Evolutionary conservation across 1,139 yeast species (phyloP), one percentile per base, ranked within the genome.

Genomic region (Eremothecium cymbalariae): DNA sequence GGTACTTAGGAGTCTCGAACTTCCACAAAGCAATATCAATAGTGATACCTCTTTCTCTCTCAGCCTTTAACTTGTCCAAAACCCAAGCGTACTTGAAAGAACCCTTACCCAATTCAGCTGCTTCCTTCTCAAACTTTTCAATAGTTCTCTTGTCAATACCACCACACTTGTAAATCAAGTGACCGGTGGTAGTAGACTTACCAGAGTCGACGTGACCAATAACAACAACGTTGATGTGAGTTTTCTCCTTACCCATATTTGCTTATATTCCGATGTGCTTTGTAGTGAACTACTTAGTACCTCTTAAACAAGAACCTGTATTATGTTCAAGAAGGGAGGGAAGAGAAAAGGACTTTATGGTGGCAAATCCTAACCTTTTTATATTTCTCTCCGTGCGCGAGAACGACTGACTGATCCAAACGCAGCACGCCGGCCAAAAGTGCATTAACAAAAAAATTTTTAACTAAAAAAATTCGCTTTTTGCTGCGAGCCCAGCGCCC

Each of bases 151-250:
- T 85, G 76, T 85, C 93, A 58, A 79, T 79, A 78, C 86, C 79
- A 72, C 79, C 79, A 70, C 66, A 79, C 93, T 88, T 88, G 94
- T 70, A 88, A 67, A 88, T 88, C 74, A 88, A 83, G 80, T 86
- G 95, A 72, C 95, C 96, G 67, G 96, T 86, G 70, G 95, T 84
- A 66, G 95, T 85, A 54, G 95, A 85, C 74, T 85, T 85, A 75
- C 95, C 95, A 59, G 95, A 85, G 74, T 85, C 95, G 95, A 85
- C 95, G 93, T 86, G 97, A 72, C 97, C 97, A 70, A 88, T 88
- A 68, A 88, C 97, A 71, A 88, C 97, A 73, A 88, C 90, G 94
- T 88, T 88, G 72, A 88, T 82, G 84, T 88, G 97, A 72, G 76
- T 65, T 82, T 85, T 86, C 65, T 80, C 95, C 72, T 84, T 84